phyloP scores from a whole-genome alignment of 139 green algal genomes.

The Chlorella sp. region DNA sequence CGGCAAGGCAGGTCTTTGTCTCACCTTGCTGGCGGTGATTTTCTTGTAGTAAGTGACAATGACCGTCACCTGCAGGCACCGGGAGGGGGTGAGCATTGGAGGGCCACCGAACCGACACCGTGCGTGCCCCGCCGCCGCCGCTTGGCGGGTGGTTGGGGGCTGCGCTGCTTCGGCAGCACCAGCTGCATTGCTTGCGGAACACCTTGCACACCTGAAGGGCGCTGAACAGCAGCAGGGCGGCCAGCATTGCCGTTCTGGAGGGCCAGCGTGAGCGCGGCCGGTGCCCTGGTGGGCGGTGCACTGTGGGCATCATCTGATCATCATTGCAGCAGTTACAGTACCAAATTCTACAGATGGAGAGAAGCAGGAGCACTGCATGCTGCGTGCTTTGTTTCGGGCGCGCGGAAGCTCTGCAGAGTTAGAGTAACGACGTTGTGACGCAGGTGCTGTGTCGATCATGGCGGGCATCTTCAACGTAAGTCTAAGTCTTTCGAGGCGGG shows the following conservation, averaged over 20 bases:
- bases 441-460: neutral
- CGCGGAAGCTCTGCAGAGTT: neutral
- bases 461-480: conserved; percentile 28
- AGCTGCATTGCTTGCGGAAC: neutral
- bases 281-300: neutral
- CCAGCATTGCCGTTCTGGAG: neutral
- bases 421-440: no score
- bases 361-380: neutral
- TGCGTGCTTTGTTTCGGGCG: neutral
- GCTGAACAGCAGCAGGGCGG: neutral
- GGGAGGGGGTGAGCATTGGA: neutral
- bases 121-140: neutral
- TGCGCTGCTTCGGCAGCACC: neutral
- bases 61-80: neutral
- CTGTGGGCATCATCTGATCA: neutral
- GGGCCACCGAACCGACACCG: neutral
- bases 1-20: neutral
- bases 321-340: neutral
- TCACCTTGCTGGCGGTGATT: neutral
- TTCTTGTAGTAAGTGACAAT: neutral
- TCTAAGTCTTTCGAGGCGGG: neutral
- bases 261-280: neutral
- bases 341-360: neutral
- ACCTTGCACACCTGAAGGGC: neutral
- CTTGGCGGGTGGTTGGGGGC: neutral